Conservation (phyloP, 2,329 filamentous ascomycete species). For the Immersiporthe knoxdaviesiana region DNA sequence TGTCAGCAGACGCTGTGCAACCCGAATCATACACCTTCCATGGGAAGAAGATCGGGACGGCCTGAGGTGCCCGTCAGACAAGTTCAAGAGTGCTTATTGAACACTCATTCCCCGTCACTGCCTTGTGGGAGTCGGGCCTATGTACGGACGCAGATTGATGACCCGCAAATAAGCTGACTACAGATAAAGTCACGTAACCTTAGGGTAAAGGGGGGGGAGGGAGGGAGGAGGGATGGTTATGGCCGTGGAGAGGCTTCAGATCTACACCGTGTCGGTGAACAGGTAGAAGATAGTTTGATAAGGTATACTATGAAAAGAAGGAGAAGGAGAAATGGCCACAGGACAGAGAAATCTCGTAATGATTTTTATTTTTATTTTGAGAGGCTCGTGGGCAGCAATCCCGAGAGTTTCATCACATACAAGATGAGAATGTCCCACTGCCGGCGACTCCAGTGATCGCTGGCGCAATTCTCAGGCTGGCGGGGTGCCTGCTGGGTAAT, state of each 20-base stretch:
- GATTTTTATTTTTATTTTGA: background rate
- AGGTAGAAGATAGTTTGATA: background rate
- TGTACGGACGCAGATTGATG: background rate
- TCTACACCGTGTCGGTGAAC: background rate
- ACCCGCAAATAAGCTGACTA: conserved; percentile 9
- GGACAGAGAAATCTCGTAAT: background rate
- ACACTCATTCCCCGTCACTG: background rate
- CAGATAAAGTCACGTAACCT: background rate
- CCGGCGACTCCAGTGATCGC: conserved; percentile 6
- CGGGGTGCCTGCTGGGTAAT: conserved; percentile 1
- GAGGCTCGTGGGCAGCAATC: background rate
- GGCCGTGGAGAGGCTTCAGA: background rate
- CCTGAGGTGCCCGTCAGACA: background rate
- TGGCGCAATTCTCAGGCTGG: conserved; percentile 20
- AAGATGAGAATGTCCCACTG: background rate
- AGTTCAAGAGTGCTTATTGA: background rate
- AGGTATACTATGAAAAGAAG: background rate
- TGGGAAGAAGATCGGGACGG: background rate
- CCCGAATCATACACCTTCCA: background rate
- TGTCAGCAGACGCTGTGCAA: conserved; percentile 4
- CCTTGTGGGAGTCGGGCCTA: background rate
- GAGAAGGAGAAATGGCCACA: background rate
- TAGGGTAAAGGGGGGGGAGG: background rate
- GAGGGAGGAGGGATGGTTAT: too few species aligned
- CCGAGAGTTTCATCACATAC: background rate